Evolutionary conservation across 495 filamentous ascomycete species (phyloP), one percentile per base, ranked within the genome.

Genomic region (Aspergillus homomorphus): DNA sequence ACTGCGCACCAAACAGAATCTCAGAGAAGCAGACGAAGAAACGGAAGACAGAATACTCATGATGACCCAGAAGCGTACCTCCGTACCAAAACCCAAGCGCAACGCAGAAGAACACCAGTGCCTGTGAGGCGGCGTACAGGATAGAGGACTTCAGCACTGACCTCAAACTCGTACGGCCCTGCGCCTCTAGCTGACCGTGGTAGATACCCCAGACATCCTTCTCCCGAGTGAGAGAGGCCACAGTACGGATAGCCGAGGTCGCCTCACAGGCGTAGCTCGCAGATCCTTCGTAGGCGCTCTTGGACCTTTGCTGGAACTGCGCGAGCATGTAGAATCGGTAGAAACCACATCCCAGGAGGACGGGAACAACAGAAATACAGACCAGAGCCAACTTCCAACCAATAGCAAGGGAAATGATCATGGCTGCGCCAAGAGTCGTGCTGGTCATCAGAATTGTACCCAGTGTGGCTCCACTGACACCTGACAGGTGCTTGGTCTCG

Each of bases 41-140:
- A 53, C 88, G 85, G 65, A 90, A 87, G 67, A 90, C 81, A 55
- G 74, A 66, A 62, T 89, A 90, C 69, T 96, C 87, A 26, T 69
- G 61, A 30, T 80, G 79, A n/a, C 81, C 83, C 44, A 96, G 87
- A 42, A 94, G 78, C 2, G 81, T 86, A 28, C 91, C 92, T 51
- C 92, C 92, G 64, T 94, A 96, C 91, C 91, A 96, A 75, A 96
- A 96, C 1, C 87, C 91, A n/a, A 97, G 84, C 9, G 90, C 92
- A 49, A 90, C 83, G 63, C 85, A 90, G 46, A 91, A 80, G 78
- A 96, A 93, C 66, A 87, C 83, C 45, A 94, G 75, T 4, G 84
- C 83, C 69, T 96, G 91, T 51, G 91, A 89, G 18, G 84, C 73
- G 2, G 90, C 90, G 64, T 95, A 97, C 1, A 95, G 79, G 3